Evolutionary conservation across 2,329 filamentous ascomycete species (phyloP), one percentile per base, ranked within the genome.

Genomic region (Ophiostoma fasciatum): DNA sequence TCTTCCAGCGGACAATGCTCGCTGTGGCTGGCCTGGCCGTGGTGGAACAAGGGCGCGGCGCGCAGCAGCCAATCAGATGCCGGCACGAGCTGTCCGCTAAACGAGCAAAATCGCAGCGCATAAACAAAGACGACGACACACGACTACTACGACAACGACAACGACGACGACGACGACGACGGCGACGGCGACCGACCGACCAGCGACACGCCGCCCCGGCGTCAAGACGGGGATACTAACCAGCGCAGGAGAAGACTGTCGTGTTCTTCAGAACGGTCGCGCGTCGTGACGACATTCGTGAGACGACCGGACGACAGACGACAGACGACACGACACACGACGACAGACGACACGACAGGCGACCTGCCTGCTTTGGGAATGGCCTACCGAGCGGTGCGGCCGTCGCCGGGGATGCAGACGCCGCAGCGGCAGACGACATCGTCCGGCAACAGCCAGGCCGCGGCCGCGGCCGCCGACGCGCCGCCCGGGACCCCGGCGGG

Each of bases 381-480:
- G 37, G 13, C 37, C 2, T 38, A 18, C 4, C 32, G 28, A 14
- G 27, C 28, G 7, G 32, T 28, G 19, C 36, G 31, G 9, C 18
- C 31, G 5, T 12, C 19, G 31, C 35, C 18, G 20, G 32, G 28
- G 22, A 14, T 35, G 23, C 39, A 38, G 29, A 38, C 35, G 27
- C 39, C 39, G 26, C 35, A 31, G 20, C 39, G 39, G 18, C 39
- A 37, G 25, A 30, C 28, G 31, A 29, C n/a, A n/a, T n/a, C n/a
- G n/a, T n/a, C n/a, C 28, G 28, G 28, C 28, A 23, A 11, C 22
- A 23, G 23, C 4, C 22, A 25, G 23, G 23, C 21, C 21, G 21
- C 23, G 10, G 28, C 17, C 14, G 26, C 26, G 26, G n/a, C 26
- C 26, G 2, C 11, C 26, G 26, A n/a, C n/a, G n/a, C n/a, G n/a